A percentile compares a stretch with the other conserved stretches of the same genome.
Evolutionary conservation across 192 early-diverging fungal species (phyloP).

Genomic region (Dissophora ornata): DNA sequence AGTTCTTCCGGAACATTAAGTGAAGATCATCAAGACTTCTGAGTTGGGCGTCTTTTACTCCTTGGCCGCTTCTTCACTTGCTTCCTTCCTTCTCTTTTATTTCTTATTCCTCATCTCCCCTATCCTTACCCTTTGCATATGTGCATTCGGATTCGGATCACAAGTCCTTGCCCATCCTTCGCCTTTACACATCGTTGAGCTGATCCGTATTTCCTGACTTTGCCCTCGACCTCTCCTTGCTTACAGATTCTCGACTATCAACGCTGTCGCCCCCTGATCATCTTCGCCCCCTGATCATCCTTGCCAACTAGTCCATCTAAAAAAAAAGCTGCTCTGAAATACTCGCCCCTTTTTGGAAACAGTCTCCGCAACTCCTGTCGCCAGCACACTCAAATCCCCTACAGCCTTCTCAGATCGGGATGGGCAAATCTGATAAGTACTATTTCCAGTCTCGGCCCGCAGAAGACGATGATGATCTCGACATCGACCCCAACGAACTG

Average conservation of each 20-base stretch:
- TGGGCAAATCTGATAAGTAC: conserved; percentile 29
- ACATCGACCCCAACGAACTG: conserved; percentile 25
- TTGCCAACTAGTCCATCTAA: too few relatives aligned
- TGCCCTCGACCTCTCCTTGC: too few relatives aligned
- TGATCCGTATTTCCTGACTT: too few relatives aligned
- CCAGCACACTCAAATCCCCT: too few relatives aligned
- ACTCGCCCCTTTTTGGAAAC: too few relatives aligned
- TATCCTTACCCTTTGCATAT: neutral
- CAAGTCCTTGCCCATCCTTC: neutral
- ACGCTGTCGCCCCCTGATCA: too few relatives aligned
- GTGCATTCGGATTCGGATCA: too few relatives aligned
- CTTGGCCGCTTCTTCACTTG: neutral
- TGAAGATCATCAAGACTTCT: too few relatives aligned
- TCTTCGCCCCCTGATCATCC: too few relatives aligned
- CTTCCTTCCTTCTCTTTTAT: neutral
- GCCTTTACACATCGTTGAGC: neutral
- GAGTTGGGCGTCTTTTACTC: neutral
- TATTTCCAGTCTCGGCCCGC: conserved; percentile 11
- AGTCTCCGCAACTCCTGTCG: too few relatives aligned
- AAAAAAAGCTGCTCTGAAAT: neutral
- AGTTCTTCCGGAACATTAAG: too few relatives aligned
- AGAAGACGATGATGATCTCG: conserved; percentile 29
- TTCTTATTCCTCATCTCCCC: neutral
- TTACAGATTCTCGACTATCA: too few relatives aligned
- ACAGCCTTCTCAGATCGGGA: neutral